Evolutionary conservation across 2,329 filamentous ascomycete species (phyloP), one percentile per base, ranked within the genome.

Genomic region (Calycina marina): DNA sequence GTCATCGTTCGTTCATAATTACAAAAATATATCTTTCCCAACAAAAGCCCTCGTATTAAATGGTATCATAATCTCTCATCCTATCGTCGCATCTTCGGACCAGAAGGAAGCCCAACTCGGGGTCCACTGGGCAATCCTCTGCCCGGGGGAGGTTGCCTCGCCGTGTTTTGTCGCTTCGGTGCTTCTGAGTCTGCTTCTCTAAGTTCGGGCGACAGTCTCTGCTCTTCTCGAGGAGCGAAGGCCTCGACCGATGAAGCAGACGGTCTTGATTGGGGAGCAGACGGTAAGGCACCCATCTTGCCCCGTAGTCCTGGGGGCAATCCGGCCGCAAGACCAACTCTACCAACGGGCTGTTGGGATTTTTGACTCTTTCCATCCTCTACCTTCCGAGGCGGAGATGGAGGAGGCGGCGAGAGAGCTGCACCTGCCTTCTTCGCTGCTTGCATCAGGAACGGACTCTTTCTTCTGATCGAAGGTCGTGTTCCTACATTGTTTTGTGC

Each of bases 381-480:
- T n/a, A n/a, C n/a, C n/a, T n/a, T n/a, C n/a, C n/a, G n/a, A n/a
- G 20, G 20, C 8, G 20, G 20, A 22, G 20, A n/a, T 22, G 20
- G 8, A 22, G 20, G 20, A 2, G 20, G 2, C 8, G n/a, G 20
- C n/a, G n/a, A 36, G 30, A 15, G 22, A 24, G 9, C 31, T 35
- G 4, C 34, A 35, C 10, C 31, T 30, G 6, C 32, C 16, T 20
- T 34, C 31, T 28, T 34, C 24, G 16, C 35, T 31, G 31, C 31
- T 28, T 16, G 28, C 30, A 27, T 31, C 33, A 6, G 36, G 30
- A 20, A 32, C 38, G 38, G 39, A 6, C 34, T 17, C 5, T 35
- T 25, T 9, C 34, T 18, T 14, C 18, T 38, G 11, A 37, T 25
- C 17, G 22, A 28, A 17, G 34, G 26, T 31, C 34, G 22, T 8